Evolutionary conservation across 371 early-diverging fungal genomes (phyloP), one percentile per base, ranked within the genome.

Genomic region (Umbelopsis sp.): DNA sequence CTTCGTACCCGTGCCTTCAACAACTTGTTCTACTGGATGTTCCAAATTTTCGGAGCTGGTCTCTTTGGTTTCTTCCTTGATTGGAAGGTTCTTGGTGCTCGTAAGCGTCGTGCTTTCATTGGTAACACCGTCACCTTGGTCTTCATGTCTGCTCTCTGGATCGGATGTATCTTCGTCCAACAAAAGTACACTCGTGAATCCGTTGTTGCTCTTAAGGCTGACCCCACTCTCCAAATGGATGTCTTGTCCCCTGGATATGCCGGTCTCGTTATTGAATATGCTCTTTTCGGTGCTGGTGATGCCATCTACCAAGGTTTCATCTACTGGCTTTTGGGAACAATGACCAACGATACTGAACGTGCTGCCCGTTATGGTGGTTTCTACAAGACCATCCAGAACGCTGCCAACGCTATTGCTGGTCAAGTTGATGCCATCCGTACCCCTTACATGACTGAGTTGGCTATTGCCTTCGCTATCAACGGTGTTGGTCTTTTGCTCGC

Each of bases 381-480:
- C 83, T 94, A 94, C 88, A 94, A 94, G 86, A 91, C 90, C 44
- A 86, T 92, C 70, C 93, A 94, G 80, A 89, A 89, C 63, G 84
- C 87, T 38, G 88, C 87, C 38, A 85, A 79, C 50, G 93, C 92
- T 65, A 73, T 91, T 66, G 79, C 87, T 62, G 65, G 68, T 45
- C 77, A 80, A 51, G 63, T 80, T 29, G 80, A 77, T 66, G 71
- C 77, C 25, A 64, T 63, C n/a, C 24, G 71, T 6, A 63, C 68
- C 35, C 22, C 69, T 4, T 77, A 67, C 63, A 77, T 77, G 74
- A 74, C 71, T 25, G 72, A 76, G 38, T 69, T 80, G 38, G 72
- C 69, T 51, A 44, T 74, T 67, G 65, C 69, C 62, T 73, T 76
- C 65, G 74, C 45, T 16, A 32, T 80, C 50, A 75, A 75, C 35